Conservation (phyloP, 2,329 filamentous ascomycete species). For the Pseudocercospora cruenta region DNA sequence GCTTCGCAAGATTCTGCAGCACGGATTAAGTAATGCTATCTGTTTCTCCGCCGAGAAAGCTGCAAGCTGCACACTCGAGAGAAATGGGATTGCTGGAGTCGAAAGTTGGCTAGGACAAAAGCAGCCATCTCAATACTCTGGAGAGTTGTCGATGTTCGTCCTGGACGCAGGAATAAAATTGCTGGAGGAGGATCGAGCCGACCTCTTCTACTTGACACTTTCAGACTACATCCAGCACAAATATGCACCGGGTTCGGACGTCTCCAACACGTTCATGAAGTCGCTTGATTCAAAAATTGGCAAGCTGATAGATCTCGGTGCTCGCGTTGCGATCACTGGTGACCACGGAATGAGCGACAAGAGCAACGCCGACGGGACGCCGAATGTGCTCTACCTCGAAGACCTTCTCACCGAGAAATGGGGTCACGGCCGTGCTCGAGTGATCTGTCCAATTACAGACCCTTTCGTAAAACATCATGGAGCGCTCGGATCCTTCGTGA, state of each 20-base stretch:
- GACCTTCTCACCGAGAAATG: slow-evolving; percentile 43
- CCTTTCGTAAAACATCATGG: slow-evolving; percentile 51
- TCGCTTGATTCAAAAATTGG: slow-evolving; percentile 42
- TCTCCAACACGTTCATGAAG: slow-evolving; percentile 45
- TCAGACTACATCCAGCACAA: slow-evolving; percentile 54
- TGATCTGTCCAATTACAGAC: slow-evolving; percentile 52
- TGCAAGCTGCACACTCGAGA: slow-evolving; percentile 35
- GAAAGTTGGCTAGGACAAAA: slow-evolving; percentile 44
- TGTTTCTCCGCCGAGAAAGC: slow-evolving; percentile 48
- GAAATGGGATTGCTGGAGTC: slow-evolving; percentile 43
- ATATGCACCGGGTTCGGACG: slow-evolving; percentile 42
- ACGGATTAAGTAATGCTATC: slow-evolving; percentile 42
- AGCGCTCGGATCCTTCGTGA: slow-evolving; percentile 48
- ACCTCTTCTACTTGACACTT: slow-evolving; percentile 50
- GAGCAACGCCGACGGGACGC: slow-evolving; percentile 39
- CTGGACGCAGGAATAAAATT: slow-evolving; percentile 50
- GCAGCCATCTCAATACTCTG: slow-evolving; percentile 48
- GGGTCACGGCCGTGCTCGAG: slow-evolving; percentile 38
- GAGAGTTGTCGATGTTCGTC: slow-evolving; percentile 49
- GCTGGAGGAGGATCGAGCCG: slow-evolving; percentile 44
- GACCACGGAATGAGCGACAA: slow-evolving; percentile 53
- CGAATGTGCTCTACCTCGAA: slow-evolving; percentile 47
- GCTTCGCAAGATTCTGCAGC: slow-evolving; percentile 46
- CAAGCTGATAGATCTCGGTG: slow-evolving; percentile 41
- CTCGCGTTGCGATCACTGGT: slow-evolving; percentile 46